A percentile compares a stretch with the other conserved stretches of the same genome.
Evolutionary conservation across 2,329 filamentous ascomycete species (phyloP).

Genomic region (Sclerotinia nivalis): DNA sequence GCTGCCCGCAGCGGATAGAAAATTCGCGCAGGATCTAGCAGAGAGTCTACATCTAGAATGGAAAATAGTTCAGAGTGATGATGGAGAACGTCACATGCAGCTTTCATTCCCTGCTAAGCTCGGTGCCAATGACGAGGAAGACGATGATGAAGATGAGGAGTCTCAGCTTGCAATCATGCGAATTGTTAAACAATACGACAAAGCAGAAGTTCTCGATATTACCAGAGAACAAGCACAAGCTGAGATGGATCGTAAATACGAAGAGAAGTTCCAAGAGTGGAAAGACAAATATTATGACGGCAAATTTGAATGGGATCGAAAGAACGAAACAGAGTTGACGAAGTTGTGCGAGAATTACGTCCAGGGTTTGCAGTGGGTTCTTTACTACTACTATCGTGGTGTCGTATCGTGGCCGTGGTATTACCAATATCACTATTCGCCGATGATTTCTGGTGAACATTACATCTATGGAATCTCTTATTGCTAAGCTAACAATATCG

Average conservation of each 20-base stretch:
- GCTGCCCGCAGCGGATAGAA: slow-evolving; percentile 81
- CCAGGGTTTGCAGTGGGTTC: slow-evolving; percentile 94
- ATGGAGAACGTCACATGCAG: slow-evolving; percentile 66
- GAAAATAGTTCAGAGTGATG: slow-evolving; percentile 62
- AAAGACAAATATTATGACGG: slow-evolving; percentile 90
- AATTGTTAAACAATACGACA: slow-evolving; percentile 87
- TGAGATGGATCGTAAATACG: slow-evolving; percentile 80
- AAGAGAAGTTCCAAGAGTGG: slow-evolving; percentile 87
- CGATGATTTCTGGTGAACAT: slow-evolving; percentile 78
- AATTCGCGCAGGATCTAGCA: slow-evolving; percentile 88
- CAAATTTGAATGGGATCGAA: slow-evolving; percentile 87
- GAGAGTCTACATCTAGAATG: slow-evolving; percentile 65
- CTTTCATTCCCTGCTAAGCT: slow-evolving; percentile 56
- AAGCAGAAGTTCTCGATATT: slow-evolving; percentile 79
- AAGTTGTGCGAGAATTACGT: slow-evolving; percentile 94
- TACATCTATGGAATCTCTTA: slow-evolving; percentile 29
- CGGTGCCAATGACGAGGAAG: slow-evolving; percentile 58
- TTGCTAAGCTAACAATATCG: slow-evolving; percentile 22
- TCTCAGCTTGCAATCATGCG: slow-evolving; percentile 79
- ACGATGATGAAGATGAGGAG: slow-evolving; percentile 72
- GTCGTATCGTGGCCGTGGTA: slow-evolving; percentile 99
- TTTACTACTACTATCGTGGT: slow-evolving; percentile 96
- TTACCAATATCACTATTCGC: slow-evolving; percentile 94
- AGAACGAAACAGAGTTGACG: slow-evolving; percentile 76
- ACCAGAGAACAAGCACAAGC: slow-evolving; percentile 76